A percentile compares a stretch with the other conserved stretches of the same genome.
Evolutionary conservation across 2,329 filamentous ascomycete genomes (phyloP).

Genomic region (Rhinocladiella similis): DNA sequence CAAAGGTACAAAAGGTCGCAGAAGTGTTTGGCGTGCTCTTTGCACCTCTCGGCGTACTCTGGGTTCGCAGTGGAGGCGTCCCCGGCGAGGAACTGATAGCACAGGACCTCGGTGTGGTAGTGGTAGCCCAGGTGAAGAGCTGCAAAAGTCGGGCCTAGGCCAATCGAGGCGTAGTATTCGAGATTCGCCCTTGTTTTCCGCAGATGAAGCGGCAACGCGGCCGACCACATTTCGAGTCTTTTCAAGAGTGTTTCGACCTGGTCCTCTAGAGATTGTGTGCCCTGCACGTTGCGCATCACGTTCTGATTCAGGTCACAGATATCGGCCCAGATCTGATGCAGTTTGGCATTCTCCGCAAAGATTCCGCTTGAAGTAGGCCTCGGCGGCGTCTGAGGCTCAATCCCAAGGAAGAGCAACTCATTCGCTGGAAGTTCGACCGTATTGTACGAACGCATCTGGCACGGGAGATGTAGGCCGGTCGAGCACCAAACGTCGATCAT

Average conservation of each 20-base stretch:
- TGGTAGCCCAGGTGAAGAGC: conserved; percentile 49
- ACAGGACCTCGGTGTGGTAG: conserved; percentile 47
- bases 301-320: conserved; percentile 42
- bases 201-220: conserved; percentile 36
- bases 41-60: conserved; percentile 40
- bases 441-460: conserved; percentile 32
- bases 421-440: conserved; percentile 37
- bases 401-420: conserved; percentile 35
- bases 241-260: conserved; percentile 33
- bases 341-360: conserved; percentile 37
- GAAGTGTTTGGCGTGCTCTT: conserved; percentile 40
- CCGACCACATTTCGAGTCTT: conserved; percentile 38
- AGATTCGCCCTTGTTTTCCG: conserved; percentile 43
- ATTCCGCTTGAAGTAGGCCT: conserved; percentile 3
- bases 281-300: conserved; percentile 32
- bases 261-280: conserved; percentile 18
- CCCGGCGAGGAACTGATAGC: conserved; percentile 48
- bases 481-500: conserved; percentile 45
- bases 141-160: conserved; percentile 45
- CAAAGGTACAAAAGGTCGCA: conserved; percentile 44
- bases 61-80: conserved; percentile 22
- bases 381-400: conserved; percentile 2
- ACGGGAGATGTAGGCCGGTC: conserved; percentile 36
- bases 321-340: conserved; percentile 40
- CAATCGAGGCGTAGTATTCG: conserved; percentile 35